A percentile compares a stretch with the other conserved stretches of the same genome.
These are phyloP conservation scores for Penicillium sp. DNA, from an alignment of 2,329 filamentous ascomycete genomes.

Conservation along the genomic window DNA sequence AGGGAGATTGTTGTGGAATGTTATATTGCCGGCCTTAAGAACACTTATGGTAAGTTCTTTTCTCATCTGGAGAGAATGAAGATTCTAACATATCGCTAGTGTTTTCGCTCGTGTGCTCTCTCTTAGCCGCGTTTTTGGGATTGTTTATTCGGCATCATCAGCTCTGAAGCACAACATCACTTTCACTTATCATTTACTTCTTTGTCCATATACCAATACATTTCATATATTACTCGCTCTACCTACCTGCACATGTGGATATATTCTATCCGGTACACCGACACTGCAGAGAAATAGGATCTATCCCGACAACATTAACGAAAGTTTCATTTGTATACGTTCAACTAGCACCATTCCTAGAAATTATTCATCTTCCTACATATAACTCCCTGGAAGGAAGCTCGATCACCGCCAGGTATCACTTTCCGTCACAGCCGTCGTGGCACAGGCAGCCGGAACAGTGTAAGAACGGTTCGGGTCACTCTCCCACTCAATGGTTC, in stretches of 20 bases:
- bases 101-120: slow-evolving; percentile 18
- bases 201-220: neutral
- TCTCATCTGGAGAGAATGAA: neutral
- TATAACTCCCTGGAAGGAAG: neutral
- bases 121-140: slow-evolving; percentile 19
- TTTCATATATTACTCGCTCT: neutral
- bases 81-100: slow-evolving; percentile 3
- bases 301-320: too few relatives aligned
- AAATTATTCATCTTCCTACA: neutral
- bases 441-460: slow-evolving; percentile 39
- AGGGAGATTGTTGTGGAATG: slow-evolving; percentile 29
- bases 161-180: slow-evolving; percentile 4
- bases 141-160: slow-evolving; percentile 21
- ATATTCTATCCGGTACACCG: neutral
- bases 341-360: neutral
- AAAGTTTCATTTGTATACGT: neutral
- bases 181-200: neutral
- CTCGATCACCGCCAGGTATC: slow-evolving; percentile 36
- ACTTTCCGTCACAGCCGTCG: slow-evolving; percentile 32
- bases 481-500: slow-evolving; percentile 63
- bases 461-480: slow-evolving; percentile 51
- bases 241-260: too few relatives aligned
- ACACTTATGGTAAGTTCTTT: slow-evolving; percentile 29
- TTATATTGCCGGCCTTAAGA: slow-evolving; percentile 29
- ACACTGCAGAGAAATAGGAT: neutral